Conservation (phyloP, 129 eudicot species). For the Helichrysum umbraculigerum region DNA sequence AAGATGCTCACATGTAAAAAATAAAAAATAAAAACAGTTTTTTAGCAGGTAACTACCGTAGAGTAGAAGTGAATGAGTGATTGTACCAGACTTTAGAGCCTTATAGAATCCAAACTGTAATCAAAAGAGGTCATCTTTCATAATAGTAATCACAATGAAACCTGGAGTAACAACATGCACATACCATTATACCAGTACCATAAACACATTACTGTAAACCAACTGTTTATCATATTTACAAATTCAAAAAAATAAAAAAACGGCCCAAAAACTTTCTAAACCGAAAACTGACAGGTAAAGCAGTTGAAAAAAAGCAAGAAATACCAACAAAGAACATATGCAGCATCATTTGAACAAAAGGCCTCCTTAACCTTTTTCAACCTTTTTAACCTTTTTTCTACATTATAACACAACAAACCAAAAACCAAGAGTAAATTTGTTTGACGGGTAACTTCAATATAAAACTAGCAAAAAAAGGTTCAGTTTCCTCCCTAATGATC, state of each 20-base stretch:
- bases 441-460: constrained; percentile 13
- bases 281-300: not conserved
- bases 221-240: not conserved
- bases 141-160: not conserved
- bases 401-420: constrained; percentile 42
- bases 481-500: not conserved
- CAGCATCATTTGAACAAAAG: constrained; percentile 25
- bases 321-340: constrained; percentile 14
- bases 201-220: not conserved
- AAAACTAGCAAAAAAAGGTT: constrained; percentile 26
- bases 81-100: not conserved
- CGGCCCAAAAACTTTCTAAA: not conserved
- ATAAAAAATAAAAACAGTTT: not conserved
- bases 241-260: not conserved
- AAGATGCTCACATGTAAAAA: not conserved
- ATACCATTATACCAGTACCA: not conserved
- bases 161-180: not conserved
- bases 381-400: constrained; percentile 23
- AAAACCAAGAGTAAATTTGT: constrained; percentile 14
- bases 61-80: not conserved
- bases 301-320: not conserved
- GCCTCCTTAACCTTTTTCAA: constrained; percentile 7
- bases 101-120: no score
- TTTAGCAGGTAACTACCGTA: not conserved
- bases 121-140: no score